Conservation (phyloP, 1,284 basidiomycete genomes). For the Sanguinoderma infundibulare region DNA sequence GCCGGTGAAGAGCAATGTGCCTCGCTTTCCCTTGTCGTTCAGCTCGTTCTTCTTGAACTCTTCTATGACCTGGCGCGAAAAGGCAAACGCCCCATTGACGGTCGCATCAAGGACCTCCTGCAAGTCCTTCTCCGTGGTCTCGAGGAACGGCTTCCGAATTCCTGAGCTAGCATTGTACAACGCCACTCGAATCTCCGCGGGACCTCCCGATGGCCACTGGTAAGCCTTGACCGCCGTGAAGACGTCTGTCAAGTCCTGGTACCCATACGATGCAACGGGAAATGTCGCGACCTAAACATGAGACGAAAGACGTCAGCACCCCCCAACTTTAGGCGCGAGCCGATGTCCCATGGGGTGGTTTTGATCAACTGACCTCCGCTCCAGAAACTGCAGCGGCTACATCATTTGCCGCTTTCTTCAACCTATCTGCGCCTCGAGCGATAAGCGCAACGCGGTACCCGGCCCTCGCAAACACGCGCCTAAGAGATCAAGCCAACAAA, state of each 20-base stretch:
- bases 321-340: not conserved
- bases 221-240: slow-evolving; percentile 58
- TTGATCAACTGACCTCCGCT: slow-evolving; percentile 50
- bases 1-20: slow-evolving; percentile 79
- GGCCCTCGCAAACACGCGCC: slow-evolving; percentile 1
- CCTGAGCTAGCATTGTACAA: slow-evolving; percentile 67
- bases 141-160: slow-evolving; percentile 71
- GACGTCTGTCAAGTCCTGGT: slow-evolving; percentile 52
- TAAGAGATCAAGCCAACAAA: not conserved
- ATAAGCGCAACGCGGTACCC: slow-evolving; percentile 61
- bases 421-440: slow-evolving; percentile 58
- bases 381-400: slow-evolving; percentile 52
- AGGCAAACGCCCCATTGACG: slow-evolving; percentile 68
- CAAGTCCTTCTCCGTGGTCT: slow-evolving; percentile 65
- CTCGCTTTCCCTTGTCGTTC: slow-evolving; percentile 51
- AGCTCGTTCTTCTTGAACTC: slow-evolving; percentile 66
- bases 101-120: slow-evolving; percentile 54
- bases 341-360: not conserved
- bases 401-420: slow-evolving; percentile 58
- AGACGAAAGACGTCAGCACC: not conserved
- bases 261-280: slow-evolving; percentile 59
- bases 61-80: slow-evolving; percentile 65
- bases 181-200: slow-evolving; percentile 62
- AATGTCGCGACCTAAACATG: slow-evolving; percentile 61
- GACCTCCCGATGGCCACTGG: slow-evolving; percentile 44